phyloP scores from a whole-genome alignment of 2,329 filamentous ascomycete species.

The Trichoderma lentiforme region DNA sequence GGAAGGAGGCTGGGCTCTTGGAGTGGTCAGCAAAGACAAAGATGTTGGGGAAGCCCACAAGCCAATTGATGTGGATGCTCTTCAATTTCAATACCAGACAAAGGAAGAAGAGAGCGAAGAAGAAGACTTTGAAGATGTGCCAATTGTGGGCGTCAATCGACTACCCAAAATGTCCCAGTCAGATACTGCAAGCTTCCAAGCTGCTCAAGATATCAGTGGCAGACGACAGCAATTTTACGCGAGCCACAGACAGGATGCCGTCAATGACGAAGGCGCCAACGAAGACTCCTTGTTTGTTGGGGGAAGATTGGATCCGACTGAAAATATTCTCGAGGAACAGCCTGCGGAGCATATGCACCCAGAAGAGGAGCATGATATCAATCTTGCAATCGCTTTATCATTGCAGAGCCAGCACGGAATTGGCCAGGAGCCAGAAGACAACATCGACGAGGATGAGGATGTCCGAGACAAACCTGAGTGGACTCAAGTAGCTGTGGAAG shows the following conservation, averaged over 20 bases:
- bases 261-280: conserved; percentile 39
- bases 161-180: conserved; percentile 58
- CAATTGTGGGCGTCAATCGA: conserved; percentile 83
- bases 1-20: conserved; percentile 92
- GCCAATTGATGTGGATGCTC: conserved; percentile 85
- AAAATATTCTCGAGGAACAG: conserved; percentile 25
- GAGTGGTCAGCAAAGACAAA: conserved; percentile 84
- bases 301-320: conserved; percentile 24
- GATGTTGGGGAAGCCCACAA: conserved; percentile 76
- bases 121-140: conserved; percentile 87
- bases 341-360: conserved; percentile 38
- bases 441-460: conserved; percentile 49
- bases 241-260: conserved; percentile 11
- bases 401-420: conserved; percentile 60
- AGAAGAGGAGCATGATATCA: conserved; percentile 61
- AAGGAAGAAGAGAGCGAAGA: conserved; percentile 62
- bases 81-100: conserved; percentile 54
- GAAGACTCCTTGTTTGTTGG: conserved; percentile 50
- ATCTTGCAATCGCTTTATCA: conserved; percentile 80
- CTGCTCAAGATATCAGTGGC: conserved; percentile 26
- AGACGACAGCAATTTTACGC: conserved; percentile 31
- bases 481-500: conserved; percentile 51
- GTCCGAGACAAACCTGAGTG: conserved; percentile 47
- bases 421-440: conserved; percentile 34
- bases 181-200: conserved; percentile 25